phyloP scores from a whole-genome alignment of 2,329 filamentous ascomycete genomes.

The Colletotrichum theobromicola region DNA sequence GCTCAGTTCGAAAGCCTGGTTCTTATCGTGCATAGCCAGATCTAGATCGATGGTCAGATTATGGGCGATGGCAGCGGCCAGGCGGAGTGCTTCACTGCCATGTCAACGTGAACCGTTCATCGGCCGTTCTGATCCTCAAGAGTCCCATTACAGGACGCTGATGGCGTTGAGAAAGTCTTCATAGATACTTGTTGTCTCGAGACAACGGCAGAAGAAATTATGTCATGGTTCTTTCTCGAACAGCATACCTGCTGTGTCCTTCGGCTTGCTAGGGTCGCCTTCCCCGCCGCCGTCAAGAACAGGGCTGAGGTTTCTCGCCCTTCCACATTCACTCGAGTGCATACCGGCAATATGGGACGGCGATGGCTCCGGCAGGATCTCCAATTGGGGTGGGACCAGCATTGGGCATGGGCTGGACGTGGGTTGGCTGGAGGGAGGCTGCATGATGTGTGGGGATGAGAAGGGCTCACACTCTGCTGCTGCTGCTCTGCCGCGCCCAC shows the following conservation, averaged over 20 bases:
- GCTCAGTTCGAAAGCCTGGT: not conserved
- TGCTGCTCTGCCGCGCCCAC: not conserved
- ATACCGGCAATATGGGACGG: slow-evolving; percentile 3
- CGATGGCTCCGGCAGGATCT: not conserved
- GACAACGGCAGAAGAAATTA: not conserved
- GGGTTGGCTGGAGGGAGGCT: not conserved
- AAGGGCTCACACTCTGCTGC: not conserved
- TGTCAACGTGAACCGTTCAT: not conserved
- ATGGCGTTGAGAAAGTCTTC: not conserved
- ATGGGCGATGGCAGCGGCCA: not conserved
- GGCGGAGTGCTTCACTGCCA: not conserved
- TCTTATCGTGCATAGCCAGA: not conserved
- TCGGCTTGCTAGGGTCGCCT: not conserved
- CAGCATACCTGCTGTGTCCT: not conserved
- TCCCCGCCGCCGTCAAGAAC: not conserved
- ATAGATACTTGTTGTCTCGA: not conserved
- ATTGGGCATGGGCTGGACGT: not conserved
- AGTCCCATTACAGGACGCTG: not conserved
- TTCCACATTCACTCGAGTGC: not conserved
- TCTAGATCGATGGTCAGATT: not conserved
- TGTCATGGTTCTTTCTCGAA: not conserved
- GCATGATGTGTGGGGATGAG: not conserved
- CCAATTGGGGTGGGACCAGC: not conserved
- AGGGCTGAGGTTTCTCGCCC: not conserved
- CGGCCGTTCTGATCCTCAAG: not conserved